Evolutionary conservation across 176 grass and related monocot genomes (phyloP).

Genomic region (Carex cristatella): DNA sequence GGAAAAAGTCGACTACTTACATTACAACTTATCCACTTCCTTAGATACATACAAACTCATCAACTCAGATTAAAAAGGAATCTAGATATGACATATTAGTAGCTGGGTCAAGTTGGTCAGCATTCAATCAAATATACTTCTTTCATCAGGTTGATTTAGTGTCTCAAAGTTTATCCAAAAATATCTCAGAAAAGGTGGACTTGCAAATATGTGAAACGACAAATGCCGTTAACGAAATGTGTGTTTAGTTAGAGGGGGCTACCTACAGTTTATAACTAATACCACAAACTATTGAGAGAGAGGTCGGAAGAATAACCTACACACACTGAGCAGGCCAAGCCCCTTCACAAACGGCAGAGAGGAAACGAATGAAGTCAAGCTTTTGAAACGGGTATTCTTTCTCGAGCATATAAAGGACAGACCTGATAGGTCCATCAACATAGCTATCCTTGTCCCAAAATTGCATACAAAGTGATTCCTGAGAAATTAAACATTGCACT

Average conservation of each 20-base stretch:
- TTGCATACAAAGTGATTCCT: conserved; percentile 90
- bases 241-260: neutral
- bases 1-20: too few relatives aligned
- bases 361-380: conserved; percentile 53
- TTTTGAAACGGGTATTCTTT: conserved; percentile 79
- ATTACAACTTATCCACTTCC: too few relatives aligned
- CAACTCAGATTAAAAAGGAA: neutral
- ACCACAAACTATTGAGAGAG: neutral
- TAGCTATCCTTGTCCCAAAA: conserved; percentile 95
- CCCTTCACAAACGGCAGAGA: conserved; percentile 83
- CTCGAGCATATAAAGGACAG: conserved; percentile 77
- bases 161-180: neutral
- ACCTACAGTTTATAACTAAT: neutral
- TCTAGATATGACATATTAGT: neutral
- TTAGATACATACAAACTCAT: neutral
- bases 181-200: neutral
- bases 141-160: neutral
- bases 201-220: neutral
- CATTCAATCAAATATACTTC: neutral
- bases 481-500: conserved; percentile 26
- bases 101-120: neutral
- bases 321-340: conserved; percentile 84
- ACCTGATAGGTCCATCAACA: conserved; percentile 85
- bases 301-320: conserved; percentile 42
- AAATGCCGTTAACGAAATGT: neutral